phyloP scores from a whole-genome alignment of 352 stramenopile genomes.

The Globisporangium paddicum region DNA sequence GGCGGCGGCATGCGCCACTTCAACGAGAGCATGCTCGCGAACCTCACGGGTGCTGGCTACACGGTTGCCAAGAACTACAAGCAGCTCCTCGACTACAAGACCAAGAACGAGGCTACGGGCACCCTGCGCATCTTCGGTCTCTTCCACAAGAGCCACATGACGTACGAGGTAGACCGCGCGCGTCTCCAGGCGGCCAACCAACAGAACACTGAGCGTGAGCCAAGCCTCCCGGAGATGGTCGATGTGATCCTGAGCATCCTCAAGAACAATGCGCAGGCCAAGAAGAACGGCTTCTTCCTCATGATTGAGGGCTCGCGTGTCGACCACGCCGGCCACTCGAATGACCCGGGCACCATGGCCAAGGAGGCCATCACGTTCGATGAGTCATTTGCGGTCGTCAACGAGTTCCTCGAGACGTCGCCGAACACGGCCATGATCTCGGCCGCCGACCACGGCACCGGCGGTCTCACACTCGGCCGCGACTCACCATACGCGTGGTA shows the following conservation, averaged over 20 bases:
- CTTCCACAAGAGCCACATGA: conserved; percentile 62
- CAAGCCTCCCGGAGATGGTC: conserved; percentile 58
- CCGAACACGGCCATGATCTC: conserved; percentile 56
- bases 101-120: conserved; percentile 34
- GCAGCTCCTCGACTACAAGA: conserved; percentile 48
- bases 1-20: conserved; percentile 50
- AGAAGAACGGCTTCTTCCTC: conserved; percentile 73
- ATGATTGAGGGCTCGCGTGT: conserved; percentile 76
- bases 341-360: conserved; percentile 64
- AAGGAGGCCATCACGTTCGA: conserved; percentile 69
- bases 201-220: conserved; percentile 37
- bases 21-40: conserved; percentile 36
- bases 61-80: conserved; percentile 48
- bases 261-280: conserved; percentile 63
- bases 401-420: conserved; percentile 42
- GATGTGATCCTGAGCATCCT: conserved; percentile 52
- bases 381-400: conserved; percentile 57
- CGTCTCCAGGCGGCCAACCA: conserved; percentile 30
- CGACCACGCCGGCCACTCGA: conserved; percentile 61
- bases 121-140: conserved; percentile 54
- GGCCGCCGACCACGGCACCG: conserved; percentile 59
- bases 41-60: conserved; percentile 41
- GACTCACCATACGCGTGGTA: conserved; percentile 46
- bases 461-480: conserved; percentile 50
- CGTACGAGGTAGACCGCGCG: conserved; percentile 57